Conservation (phyloP, 306 rosid genomes). For the Pyrus betulifolia region DNA sequence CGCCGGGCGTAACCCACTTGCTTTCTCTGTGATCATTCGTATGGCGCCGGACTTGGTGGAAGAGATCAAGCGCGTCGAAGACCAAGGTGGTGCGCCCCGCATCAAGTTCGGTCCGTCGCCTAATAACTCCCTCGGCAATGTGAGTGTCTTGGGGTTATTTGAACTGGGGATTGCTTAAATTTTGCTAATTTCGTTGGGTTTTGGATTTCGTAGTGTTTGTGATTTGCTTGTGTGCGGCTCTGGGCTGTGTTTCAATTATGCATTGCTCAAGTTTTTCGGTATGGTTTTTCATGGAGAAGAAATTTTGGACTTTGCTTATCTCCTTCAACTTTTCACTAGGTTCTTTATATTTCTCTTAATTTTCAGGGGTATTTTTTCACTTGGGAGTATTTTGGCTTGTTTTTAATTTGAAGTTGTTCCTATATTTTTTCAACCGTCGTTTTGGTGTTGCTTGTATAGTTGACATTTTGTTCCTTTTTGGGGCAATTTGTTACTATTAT, state of each 20-base stretch:
- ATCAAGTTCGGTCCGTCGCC: conserved; percentile 65
- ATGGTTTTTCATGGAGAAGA: neutral
- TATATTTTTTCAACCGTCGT: neutral
- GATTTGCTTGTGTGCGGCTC: neutral
- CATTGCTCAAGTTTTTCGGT: neutral
- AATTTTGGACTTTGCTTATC: neutral
- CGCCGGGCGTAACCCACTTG: conserved; percentile 61
- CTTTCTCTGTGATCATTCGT: conserved; percentile 74
- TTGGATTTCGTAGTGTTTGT: neutral
- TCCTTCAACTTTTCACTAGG: neutral
- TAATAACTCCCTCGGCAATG: conserved; percentile 63
- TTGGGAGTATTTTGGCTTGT: neutral
- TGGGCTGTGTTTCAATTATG: neutral
- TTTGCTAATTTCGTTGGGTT: neutral
- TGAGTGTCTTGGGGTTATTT: conserved; percentile 21
- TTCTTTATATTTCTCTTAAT: neutral
- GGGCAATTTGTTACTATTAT: neutral
- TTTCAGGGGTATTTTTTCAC: neutral
- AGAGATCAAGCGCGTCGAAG: conserved; percentile 91
- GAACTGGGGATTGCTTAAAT: neutral
- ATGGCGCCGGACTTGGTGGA: conserved; percentile 81
- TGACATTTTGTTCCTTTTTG: neutral
- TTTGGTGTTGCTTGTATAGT: neutral
- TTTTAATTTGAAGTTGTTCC: neutral
- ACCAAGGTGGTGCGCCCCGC: conserved; percentile 70